A percentile compares a stretch with the other conserved stretches of the same genome.
Conservation (phyloP, 2,329 filamentous ascomycete species). For the Penicillium sp. region DNA sequence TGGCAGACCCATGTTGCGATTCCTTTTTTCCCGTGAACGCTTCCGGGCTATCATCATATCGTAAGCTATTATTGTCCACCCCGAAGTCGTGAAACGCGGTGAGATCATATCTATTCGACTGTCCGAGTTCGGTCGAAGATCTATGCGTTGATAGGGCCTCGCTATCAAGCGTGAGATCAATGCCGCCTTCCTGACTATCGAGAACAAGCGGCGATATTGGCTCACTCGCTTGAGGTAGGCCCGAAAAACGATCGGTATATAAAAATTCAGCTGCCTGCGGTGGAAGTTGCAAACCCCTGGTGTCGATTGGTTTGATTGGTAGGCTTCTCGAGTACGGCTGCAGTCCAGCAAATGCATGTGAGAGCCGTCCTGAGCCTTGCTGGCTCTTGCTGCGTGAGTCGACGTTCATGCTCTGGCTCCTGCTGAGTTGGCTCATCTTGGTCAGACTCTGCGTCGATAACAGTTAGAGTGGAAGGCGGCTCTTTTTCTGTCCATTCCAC, state of each 20-base stretch:
- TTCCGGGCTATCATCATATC: not conserved
- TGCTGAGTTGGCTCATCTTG: not conserved
- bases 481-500: not conserved
- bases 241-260: not conserved
- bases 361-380: not conserved
- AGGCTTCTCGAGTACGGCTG: not conserved
- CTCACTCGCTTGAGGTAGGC: not conserved
- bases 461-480: not conserved
- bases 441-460: not conserved
- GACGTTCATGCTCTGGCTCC: not conserved
- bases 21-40: not conserved
- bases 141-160: not conserved
- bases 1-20: slow-evolving; percentile 1
- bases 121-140: not conserved
- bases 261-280: not conserved
- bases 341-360: not conserved
- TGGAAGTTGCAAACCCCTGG: too few relatives aligned
- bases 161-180: not conserved
- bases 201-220: not conserved
- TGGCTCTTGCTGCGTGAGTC: not conserved
- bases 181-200: not conserved
- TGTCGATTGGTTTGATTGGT: not conserved
- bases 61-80: not conserved
- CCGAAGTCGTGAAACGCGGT: not conserved
- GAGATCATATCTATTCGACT: not conserved